Evolutionary conservation across 495 filamentous ascomycete genomes (phyloP), one percentile per base, ranked within the genome.

Genomic region (Daldinia vernicosa): DNA sequence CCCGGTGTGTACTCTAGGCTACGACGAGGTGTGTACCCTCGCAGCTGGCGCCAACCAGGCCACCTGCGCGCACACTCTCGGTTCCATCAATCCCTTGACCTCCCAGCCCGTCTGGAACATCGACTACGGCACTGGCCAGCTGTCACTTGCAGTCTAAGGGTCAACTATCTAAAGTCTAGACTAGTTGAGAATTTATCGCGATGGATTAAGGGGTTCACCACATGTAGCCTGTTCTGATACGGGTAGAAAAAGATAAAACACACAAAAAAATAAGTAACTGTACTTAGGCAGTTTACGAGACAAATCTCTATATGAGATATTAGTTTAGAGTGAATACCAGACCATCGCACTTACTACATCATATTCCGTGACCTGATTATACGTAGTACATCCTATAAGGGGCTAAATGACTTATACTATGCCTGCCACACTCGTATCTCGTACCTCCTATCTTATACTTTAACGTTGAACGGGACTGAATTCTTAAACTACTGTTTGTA

Each of bases 1-100:
- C 66, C 19, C 74, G 26, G 51, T 72, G 51, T 80, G 78, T 66
- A 72, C 71, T 26, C 73, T 53, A 30, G 78, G 78, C 37, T 63
- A 66, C 66, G 70, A 78, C 63, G 76, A 76, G 72, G 50, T 33
- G 12, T 78, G 76, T 70, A 54, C 50, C 17, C 55, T 78, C 39
- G 58, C 76, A 24, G 45, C 43, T 3, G 43, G 43, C 43, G 43
- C 43, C 43, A 47, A 47, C 19, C 43, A 47, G 19, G 43, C 43
- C 22, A 47, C 19, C 8, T 78, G 76, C 67, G 37, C 64, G 3
- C 73, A 75, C 68, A 63, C 64, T 47, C 74, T 76, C 59, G 76
- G 76, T 14, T 9, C 56, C 3, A 26, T 33, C 3, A 11, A 19
- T 9, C 2, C 55, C 6, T 37, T 73, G 57, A 69, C 61, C 1